A percentile compares a stretch with the other conserved stretches of the same genome.
Conservation (phyloP, 192 early-diverging fungal species). For the Backusella mclennaniae region DNA sequence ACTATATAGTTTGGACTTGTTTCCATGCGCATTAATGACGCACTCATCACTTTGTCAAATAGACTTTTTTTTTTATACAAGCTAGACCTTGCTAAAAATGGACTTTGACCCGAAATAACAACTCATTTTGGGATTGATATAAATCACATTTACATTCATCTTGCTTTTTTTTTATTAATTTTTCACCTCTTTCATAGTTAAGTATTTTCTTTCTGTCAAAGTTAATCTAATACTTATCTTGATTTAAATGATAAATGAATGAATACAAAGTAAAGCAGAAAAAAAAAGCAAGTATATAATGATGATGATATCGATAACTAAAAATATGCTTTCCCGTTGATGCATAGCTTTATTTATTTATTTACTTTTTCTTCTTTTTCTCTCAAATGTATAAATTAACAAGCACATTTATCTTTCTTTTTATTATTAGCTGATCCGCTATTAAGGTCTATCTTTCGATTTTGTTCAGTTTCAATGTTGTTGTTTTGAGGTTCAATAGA, state of each 20-base stretch:
- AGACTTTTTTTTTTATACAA: not conserved
- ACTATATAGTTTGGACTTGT: not conserved
- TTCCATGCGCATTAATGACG: not conserved
- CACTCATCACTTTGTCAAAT: not conserved
- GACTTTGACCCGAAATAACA: not conserved
- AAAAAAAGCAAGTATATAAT: not conserved
- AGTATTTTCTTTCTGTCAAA: not conserved
- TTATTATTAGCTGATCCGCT: not conserved
- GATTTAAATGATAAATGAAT: not conserved
- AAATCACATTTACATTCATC: not conserved
- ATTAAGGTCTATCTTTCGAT: not conserved
- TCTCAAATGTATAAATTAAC: conserved; percentile 4
- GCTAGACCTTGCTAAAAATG: not conserved
- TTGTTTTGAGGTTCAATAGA: not conserved
- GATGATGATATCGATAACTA: not conserved
- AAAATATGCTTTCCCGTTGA: not conserved
- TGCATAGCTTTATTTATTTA: not conserved
- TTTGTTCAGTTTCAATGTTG: not conserved
- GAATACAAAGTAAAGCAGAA: not conserved
- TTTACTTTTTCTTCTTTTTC: not conserved
- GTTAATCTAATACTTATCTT: not conserved
- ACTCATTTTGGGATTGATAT: not conserved
- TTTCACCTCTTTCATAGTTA: not conserved
- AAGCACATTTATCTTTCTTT: conserved; percentile 1
- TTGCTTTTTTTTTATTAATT: not conserved